Evolutionary conservation across 345 rosid species (phyloP).

Genomic region (Pistacia vera): DNA sequence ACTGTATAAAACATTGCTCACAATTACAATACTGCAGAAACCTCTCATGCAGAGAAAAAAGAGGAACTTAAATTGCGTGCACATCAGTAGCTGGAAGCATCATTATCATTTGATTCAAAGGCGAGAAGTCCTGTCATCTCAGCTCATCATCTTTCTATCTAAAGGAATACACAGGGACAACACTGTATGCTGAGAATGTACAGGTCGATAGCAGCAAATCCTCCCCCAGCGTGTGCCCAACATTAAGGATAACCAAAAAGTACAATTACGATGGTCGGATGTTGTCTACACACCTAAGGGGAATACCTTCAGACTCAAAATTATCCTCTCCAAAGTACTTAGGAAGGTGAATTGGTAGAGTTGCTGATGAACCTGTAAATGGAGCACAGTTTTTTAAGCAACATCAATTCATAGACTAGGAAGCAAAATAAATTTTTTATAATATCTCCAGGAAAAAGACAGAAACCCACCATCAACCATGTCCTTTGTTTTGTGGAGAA

Average conservation of each 20-base stretch:
- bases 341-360: conserved; percentile 35
- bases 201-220: too few relatives aligned
- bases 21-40: too few relatives aligned
- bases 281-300: conserved; percentile 56
- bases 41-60: too few relatives aligned
- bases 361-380: conserved; percentile 50
- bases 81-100: too few relatives aligned
- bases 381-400: conserved; percentile 19
- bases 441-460: background rate
- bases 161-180: too few relatives aligned
- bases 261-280: conserved; percentile 37
- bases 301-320: conserved; percentile 54
- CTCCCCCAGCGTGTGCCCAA: conserved; percentile 17
- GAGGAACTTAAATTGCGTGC: too few relatives aligned
- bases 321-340: conserved; percentile 51
- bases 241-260: conserved; percentile 14
- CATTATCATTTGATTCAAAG: too few relatives aligned
- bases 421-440: conserved; percentile 13
- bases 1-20: too few relatives aligned
- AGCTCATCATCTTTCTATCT: too few relatives aligned
- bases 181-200: too few relatives aligned
- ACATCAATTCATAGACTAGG: conserved; percentile 10
- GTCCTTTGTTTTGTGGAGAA: conserved; percentile 87
- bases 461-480: conserved; percentile 57
- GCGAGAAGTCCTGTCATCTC: too few relatives aligned